These are phyloP conservation scores for Ceratobasidium papillatum DNA, from an alignment of 1,284 basidiomycete species.

Conservation along the genomic window DNA sequence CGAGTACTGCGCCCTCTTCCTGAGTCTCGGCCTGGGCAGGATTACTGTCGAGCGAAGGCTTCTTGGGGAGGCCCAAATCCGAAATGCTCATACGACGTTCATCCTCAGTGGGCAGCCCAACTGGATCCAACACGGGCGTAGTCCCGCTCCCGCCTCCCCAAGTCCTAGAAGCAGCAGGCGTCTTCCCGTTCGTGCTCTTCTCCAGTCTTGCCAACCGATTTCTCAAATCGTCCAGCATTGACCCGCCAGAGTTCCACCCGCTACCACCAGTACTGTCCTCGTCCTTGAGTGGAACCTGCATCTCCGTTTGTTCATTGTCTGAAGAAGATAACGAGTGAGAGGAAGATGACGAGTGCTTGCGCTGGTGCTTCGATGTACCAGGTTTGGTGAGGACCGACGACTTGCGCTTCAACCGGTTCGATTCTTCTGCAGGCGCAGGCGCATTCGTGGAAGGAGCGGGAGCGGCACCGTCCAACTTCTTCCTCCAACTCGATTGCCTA, in stretches of 20 bases:
- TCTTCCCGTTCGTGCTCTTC: slow-evolving; percentile 39
- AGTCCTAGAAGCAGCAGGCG: slow-evolving; percentile 19
- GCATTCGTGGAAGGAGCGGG: background rate
- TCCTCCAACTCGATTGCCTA: slow-evolving; percentile 35
- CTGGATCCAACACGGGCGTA: background rate
- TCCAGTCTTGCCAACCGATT: slow-evolving; percentile 30
- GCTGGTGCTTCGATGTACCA: slow-evolving; percentile 32
- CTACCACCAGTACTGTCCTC: slow-evolving; percentile 28
- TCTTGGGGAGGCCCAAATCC: slow-evolving; percentile 11
- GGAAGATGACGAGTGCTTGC: slow-evolving; percentile 32
- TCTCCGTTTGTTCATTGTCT: slow-evolving; percentile 35
- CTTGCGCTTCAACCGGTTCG: slow-evolving; percentile 30
- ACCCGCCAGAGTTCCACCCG: slow-evolving; percentile 5
- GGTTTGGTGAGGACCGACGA: slow-evolving; percentile 18
- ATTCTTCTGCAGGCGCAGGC: slow-evolving; percentile 7
- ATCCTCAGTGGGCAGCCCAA: background rate
- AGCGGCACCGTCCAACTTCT: slow-evolving; percentile 19
- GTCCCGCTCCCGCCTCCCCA: slow-evolving; percentile 1
- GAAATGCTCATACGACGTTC: slow-evolving; percentile 33
- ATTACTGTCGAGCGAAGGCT: background rate
- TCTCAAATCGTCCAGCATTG: slow-evolving; percentile 26
- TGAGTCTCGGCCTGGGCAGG: background rate
- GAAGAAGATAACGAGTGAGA: slow-evolving; percentile 26
- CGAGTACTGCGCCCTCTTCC: background rate
- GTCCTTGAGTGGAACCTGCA: slow-evolving; percentile 31